Evolutionary conservation across 805 yeast species (phyloP), one percentile per base, ranked within the genome.

Genomic region (Isabelozyma heimii): DNA sequence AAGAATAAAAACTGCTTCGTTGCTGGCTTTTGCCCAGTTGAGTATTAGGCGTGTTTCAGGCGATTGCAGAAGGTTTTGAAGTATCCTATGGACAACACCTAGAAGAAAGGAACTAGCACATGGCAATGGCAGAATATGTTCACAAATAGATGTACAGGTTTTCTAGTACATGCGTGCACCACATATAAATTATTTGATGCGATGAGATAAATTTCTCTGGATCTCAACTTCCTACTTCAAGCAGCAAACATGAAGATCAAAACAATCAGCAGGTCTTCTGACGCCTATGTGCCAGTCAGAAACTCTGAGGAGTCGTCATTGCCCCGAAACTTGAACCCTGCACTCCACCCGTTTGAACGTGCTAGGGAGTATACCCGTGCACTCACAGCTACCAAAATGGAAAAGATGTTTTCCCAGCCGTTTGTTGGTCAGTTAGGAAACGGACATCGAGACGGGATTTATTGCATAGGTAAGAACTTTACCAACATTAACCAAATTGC

Each of bases 301-400:
- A 90, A 89, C 66, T 83, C 95, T 0, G 97, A 94, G 65, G 92
- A 90, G 59, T 83, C 92, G 2, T 81, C 92, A 17, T 67, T 89
- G 46, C 92, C 97, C 0, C 80, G 99, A 50, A 94, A 94, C 68
- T 72, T 94, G 58, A 86, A 92, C 63, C 97, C 99, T 1, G 94
- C 92, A 17, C 75, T 94, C 43, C 99, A 94, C 71, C 99, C 97
- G 0, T 92, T 94, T 61, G 98, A 94, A 70, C 78, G 98, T 58
- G 97, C 98, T 5, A 79, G 99, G 63, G 99, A 94, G 69, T 94
- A 94, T 62, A 89, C 97, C 15, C 82, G 91, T 56, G 98, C 98
- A 0, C 70, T 94, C 46, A 92, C 89, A 48, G 98, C 99, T 26
- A 91, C 98, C 13, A 94, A 94, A 65, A 67, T 94, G 71, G 98